These are phyloP conservation scores for Fagopyrum homotropicum DNA, from an alignment of 148 eudicot species.

Conservation along the genomic window DNA sequence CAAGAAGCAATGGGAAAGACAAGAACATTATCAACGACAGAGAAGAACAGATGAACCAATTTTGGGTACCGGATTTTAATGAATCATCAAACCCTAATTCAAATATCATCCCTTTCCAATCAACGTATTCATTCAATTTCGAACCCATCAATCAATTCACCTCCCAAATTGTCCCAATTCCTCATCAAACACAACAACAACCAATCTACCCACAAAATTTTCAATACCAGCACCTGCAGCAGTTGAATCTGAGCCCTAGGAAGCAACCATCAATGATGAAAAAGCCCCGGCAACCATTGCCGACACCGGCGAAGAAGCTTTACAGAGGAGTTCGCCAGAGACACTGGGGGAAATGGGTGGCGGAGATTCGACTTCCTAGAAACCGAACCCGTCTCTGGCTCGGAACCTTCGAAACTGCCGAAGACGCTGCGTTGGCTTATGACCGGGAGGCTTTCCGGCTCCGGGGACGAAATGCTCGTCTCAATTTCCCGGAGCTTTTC, in stretches of 20 bases:
- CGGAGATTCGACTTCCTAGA: slow-evolving; percentile 37
- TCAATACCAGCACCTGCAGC: slow-evolving; percentile 50
- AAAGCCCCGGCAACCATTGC: neutral
- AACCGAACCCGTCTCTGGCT: slow-evolving; percentile 36
- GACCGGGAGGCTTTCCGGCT: slow-evolving; percentile 33
- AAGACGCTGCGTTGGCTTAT: slow-evolving; percentile 39
- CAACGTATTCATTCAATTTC: slow-evolving; percentile 19
- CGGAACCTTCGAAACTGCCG: slow-evolving; percentile 32
- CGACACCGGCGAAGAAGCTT: slow-evolving; percentile 16
- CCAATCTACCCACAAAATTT: slow-evolving; percentile 18
- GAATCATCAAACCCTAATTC: slow-evolving; percentile 27
- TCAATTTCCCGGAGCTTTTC: slow-evolving; percentile 30
- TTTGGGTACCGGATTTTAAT: slow-evolving; percentile 52
- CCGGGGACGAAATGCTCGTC: slow-evolving; percentile 25
- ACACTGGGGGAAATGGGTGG: slow-evolving; percentile 45
- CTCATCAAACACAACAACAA: slow-evolving; percentile 10
- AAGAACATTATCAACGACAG: slow-evolving; percentile 13
- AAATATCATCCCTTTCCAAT: slow-evolving; percentile 17
- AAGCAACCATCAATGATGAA: slow-evolving; percentile 65
- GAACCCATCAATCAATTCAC: slow-evolving; percentile 20
- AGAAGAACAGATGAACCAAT: slow-evolving; percentile 16
- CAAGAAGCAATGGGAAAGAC: slow-evolving; percentile 26
- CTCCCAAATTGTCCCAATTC: slow-evolving; percentile 20
- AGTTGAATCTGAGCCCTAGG: slow-evolving; percentile 71
- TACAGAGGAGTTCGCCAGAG: slow-evolving; percentile 40